Evolutionary conservation across 345 rosid genomes (phyloP), one percentile per base, ranked within the genome.

Genomic region (Boechera divaricarpa): DNA sequence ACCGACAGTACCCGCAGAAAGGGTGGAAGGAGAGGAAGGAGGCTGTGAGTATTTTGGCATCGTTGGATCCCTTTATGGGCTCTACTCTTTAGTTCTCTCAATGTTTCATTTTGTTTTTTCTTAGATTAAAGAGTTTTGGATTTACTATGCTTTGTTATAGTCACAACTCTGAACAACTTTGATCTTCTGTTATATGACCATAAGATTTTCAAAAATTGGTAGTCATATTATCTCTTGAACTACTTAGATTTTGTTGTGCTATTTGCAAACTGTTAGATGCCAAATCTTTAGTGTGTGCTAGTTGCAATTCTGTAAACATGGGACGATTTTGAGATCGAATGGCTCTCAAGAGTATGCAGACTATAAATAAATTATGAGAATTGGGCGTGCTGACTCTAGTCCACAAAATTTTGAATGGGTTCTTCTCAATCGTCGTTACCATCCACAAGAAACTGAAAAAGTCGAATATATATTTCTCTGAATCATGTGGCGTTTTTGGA

Each of bases 1-100:
- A 88, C 91, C 0, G 93, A 90, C 79, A 89, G 94, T 76, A 91
- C 97, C 42, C 90, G 97, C 15, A 64, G 92, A 82, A 91, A 91
- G 91, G 81, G 92, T 68, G 97, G 97, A 54, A 83, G 97, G 75
- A 85, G 94, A 69, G 96, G 96, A 53, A 86, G 96, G 72, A 88
- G 93, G 84, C 90, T 90, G 63, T 90, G 77, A 88, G 74, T 42
- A 35, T 39, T 33, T 47, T 10, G 61, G 60, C 29, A 6, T 3
- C 9, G 29, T 10, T 5, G 38, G 48, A 58, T 28, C n/a, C 6
- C 10, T 54, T 55, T 63, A 33, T 70, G 71, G 51, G 6, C 9
- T 44, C 26, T 4, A 11, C 45, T 31, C 56, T 68, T 47, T 69
- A 41, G 49, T 58, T n/a, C 1, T 53, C 32, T 31, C 41, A 45